phyloP scores from a whole-genome alignment of 345 rosid species.

The Eucalyptus marginata region DNA sequence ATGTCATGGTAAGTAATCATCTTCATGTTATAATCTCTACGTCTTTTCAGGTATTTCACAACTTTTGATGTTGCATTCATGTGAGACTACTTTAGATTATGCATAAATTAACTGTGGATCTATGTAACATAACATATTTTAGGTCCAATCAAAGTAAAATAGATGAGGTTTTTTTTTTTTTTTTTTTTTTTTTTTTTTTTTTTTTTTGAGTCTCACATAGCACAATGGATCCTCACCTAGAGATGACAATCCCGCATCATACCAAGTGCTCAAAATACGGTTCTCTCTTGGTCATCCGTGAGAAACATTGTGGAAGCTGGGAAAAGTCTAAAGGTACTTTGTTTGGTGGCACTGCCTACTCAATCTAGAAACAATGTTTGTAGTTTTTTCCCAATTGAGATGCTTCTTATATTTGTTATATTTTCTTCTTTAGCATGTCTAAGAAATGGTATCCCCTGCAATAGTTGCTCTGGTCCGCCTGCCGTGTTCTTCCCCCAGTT shows the following conservation, averaged over 20 bases:
- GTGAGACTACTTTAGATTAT: too few species aligned
- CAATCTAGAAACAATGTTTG: background rate
- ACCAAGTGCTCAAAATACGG: conserved; percentile 51
- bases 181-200: too few species aligned
- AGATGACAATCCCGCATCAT: conserved; percentile 10
- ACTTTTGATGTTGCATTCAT: background rate
- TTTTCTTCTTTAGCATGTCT: background rate
- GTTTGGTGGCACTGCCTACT: background rate
- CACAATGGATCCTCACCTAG: background rate
- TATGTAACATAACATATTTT: too few species aligned
- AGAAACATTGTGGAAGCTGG: conserved; percentile 57
- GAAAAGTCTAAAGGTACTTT: conserved; percentile 74
- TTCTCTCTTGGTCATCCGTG: conserved; percentile 53
- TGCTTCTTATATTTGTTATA: background rate
- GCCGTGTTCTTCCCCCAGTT: background rate
- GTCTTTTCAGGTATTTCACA: rapidly evolving
- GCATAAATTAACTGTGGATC: too few species aligned
- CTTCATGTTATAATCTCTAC: background rate
- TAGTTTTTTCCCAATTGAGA: background rate
- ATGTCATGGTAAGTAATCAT: background rate
- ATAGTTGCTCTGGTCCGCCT: background rate
- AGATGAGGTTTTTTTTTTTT: too few species aligned
- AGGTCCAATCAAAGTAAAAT: too few species aligned
- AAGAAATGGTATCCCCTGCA: background rate
- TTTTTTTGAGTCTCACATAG: background rate